Base-by-base conservation (phyloP, 176 grass and related monocot species). In the Phyllostachys edulis region DNA sequence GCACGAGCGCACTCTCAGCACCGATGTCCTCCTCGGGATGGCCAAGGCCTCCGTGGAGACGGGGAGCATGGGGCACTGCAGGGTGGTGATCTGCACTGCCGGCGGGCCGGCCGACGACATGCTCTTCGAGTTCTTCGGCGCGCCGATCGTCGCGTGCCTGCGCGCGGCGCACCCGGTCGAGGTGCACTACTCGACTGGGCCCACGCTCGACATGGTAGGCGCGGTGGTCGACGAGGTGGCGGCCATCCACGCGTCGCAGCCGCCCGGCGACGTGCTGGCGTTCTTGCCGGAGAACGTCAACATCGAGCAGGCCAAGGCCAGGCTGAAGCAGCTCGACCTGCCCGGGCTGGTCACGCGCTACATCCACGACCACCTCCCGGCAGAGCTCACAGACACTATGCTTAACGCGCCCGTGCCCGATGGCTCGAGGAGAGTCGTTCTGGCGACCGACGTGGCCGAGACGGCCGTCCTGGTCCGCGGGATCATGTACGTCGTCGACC, bases 381-480 rank as follows among this genome's bases (percentile, higher is more conserved):
- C 15, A 0, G 55, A 40, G 76, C 45, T 73, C 67, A 52, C 32
- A 15, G 6, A 10, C 67, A 4, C 20, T 6, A 76, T 14, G 14
- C 44, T 72, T 75, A 34, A 50, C 41, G 26, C 47, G 7, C 40
- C 66, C 9, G 75, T 52, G 54, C 27, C 84, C 2, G 40, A 44
- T 5, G 67, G 67, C n/a, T 39, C 27, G 56, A 80, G 76, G 67
- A 86, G 62, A 34, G 56, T 80, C 44, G 76, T 86, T 76, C 32
- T 86, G 56, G 65, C 65, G 52, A 85, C 64, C 40, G 75, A 71
- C 84, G 66, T 79, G 74, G 83, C 75, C 52, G 83, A 85, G 84
- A 80, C 76, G 41, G 76, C 76, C 7, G 76, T 86, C 45, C 44
- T 39, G 9, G 56, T 80, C 41, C 41, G 41, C 16, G 57, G 84